Evolutionary conservation across 2,329 filamentous ascomycete species (phyloP).

Genomic region (Venturia nashicola): DNA sequence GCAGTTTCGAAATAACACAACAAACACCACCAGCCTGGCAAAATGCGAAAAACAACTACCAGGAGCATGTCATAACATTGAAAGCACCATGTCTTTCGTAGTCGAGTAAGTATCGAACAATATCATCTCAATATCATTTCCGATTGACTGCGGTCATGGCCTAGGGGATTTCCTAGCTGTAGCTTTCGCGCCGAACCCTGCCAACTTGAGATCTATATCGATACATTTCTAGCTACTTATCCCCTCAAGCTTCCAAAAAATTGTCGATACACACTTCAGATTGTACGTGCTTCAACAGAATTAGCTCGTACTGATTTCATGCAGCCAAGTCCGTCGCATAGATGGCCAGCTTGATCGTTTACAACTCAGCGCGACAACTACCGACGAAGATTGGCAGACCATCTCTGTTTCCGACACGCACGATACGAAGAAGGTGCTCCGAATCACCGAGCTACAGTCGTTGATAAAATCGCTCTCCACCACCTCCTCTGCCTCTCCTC

Average conservation of each 20-base stretch:
- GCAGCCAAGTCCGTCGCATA: conserved; percentile 43
- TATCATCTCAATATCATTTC: neutral
- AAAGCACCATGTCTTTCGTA: conserved; percentile 26
- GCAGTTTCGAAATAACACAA: neutral
- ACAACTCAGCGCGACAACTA: conserved; percentile 29
- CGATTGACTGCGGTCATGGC: neutral
- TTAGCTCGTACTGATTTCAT: neutral
- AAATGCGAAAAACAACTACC: neutral
- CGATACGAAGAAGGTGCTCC: conserved; percentile 1
- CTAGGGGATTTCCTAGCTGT: neutral
- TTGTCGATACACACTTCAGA: too few relatives aligned
- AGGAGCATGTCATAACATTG: neutral
- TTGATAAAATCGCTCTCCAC: conserved; percentile 12
- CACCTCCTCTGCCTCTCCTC: neutral
- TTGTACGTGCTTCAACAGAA: neutral
- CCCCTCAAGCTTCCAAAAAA: too few relatives aligned
- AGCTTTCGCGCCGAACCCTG: neutral
- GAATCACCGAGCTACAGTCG: conserved; percentile 11
- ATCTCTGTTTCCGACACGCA: conserved; percentile 11
- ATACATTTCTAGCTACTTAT: neutral
- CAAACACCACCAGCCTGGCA: neutral
- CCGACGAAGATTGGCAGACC: conserved; percentile 13
- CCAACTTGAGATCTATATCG: neutral
- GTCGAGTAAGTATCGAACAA: conserved; percentile 22
- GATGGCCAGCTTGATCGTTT: conserved; percentile 46